Evolutionary conservation across 805 yeast species (phyloP).

Genomic region (Yamadazyma akitaensis): DNA sequence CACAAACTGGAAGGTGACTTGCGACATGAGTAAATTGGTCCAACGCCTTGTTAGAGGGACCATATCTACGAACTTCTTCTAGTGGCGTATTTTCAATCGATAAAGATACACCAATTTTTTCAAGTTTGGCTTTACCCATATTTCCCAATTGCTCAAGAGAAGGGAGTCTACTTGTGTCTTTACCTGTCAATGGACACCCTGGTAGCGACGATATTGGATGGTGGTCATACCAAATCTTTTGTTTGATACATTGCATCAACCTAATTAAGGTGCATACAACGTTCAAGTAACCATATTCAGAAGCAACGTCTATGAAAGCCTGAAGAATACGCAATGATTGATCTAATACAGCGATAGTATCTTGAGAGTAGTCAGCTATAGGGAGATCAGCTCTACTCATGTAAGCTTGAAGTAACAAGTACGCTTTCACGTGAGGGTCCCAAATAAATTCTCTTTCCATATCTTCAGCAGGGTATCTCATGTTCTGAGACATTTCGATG

Average conservation of each 20-base stretch:
- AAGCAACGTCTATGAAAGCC: conserved; percentile 85
- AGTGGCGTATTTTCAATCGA: conserved; percentile 7
- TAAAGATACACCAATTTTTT: conserved; percentile 25
- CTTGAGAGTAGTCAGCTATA: conserved; percentile 92
- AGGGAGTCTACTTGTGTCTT: conserved; percentile 16
- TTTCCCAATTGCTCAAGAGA: conserved; percentile 35
- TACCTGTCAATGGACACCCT: conserved; percentile 28
- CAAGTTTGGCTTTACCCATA: conserved; percentile 31
- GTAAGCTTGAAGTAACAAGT: conserved; percentile 67
- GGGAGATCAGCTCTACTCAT: conserved; percentile 76
- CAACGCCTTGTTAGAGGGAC: conserved; percentile 25
- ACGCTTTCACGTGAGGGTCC: conserved; percentile 85
- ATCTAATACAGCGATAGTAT: conserved; percentile 87
- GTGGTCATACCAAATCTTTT: conserved; percentile 82
- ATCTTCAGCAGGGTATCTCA: conserved; percentile 61
- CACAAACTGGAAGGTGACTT: conserved; percentile 61
- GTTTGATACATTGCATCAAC: conserved; percentile 84
- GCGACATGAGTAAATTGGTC: conserved; percentile 53
- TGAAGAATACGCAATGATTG: conserved; percentile 92
- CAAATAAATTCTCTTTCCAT: conserved; percentile 63
- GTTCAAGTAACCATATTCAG: conserved; percentile 72
- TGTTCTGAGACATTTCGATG: conserved; percentile 73
- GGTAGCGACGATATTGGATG: conserved; percentile 60
- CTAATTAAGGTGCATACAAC: conserved; percentile 61
- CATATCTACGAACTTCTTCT: conserved; percentile 12